Evolutionary conservation across 148 eudicot species (phyloP), one percentile per base, ranked within the genome.

Genomic region (Chenopodium berlandieri): DNA sequence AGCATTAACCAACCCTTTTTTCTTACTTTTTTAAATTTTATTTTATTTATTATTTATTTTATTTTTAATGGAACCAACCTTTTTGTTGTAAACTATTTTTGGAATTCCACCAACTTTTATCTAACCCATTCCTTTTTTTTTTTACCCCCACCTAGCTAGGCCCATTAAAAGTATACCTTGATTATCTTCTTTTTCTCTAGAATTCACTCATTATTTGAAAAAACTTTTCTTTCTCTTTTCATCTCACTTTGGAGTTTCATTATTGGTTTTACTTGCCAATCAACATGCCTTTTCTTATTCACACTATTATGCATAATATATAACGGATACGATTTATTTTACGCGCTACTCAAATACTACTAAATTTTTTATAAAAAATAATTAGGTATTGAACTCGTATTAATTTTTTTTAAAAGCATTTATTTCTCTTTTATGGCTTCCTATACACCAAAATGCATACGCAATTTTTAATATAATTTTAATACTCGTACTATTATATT

Each of bases 201-300:
- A 56, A 31, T 65, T 70, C 71, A 84, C 77, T 80, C 83, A 84
- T 83, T 70, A n/a, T 74, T 67, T 31, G 5, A 63, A 58, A n/a
- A 44, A 44, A 23, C 25, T 76, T 44, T 27, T 60, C 40, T 31
- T 78, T n/a, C 58, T 23, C 71, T 16, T 66, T 22, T 66, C 47
- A 56, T 20, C 54, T 75, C 87, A 85, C 82, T 85, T 85, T 77
- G 81, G 71, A 32, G 76, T 56, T 73, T 10, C 87, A 85, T 85
- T 81, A 85, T 85, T 85, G 82, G 79, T 68, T 81, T 14, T 46
- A 13, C 73, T 52, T 69, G 65, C 77, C 76, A 66, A 65, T 78
- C 81, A 81, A 81, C 60, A 63, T 73, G n/a, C 77, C 44, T 40
- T 40, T 73, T 60, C 54, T 54, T 81, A 79, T 79, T 75, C 7